phyloP scores from a whole-genome alignment of 257 asterid genomes.

The Striga asiatica region DNA sequence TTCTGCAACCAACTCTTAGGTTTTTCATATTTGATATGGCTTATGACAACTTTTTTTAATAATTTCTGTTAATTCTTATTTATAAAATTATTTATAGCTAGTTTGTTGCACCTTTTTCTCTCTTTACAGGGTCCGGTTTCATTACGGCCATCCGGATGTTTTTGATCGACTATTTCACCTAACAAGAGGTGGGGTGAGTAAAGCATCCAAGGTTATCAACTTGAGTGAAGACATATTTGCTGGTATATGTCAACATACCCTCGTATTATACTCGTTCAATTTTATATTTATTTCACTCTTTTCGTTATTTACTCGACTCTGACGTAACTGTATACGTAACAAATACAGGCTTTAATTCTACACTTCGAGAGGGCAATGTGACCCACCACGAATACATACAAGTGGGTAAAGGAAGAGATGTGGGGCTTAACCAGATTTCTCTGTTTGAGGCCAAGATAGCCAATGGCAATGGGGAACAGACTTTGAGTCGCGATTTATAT shows the following conservation, averaged over 20 bases:
- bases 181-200: constrained; percentile 38
- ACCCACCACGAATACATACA: constrained; percentile 40
- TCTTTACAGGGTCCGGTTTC: constrained; percentile 31
- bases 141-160: constrained; percentile 41
- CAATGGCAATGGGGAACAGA: constrained; percentile 34
- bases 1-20: too few relatives aligned
- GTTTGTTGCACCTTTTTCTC: not conserved
- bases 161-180: constrained; percentile 37
- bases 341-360: constrained; percentile 35
- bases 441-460: constrained; percentile 35
- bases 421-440: constrained; percentile 34
- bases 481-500: constrained; percentile 31
- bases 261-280: not conserved
- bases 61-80: too few relatives aligned
- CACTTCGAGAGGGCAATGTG: constrained; percentile 36
- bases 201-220: constrained; percentile 36
- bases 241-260: constrained; percentile 16
- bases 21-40: too few relatives aligned
- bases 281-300: not conserved
- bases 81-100: too few relatives aligned
- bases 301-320: not conserved
- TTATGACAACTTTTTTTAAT: too few relatives aligned
- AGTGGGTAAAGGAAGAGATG: constrained; percentile 43
- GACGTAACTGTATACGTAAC: not conserved
- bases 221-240: constrained; percentile 38